Conservation (phyloP, 495 filamentous ascomycete genomes). For the Pseudevernia furfuracea region DNA sequence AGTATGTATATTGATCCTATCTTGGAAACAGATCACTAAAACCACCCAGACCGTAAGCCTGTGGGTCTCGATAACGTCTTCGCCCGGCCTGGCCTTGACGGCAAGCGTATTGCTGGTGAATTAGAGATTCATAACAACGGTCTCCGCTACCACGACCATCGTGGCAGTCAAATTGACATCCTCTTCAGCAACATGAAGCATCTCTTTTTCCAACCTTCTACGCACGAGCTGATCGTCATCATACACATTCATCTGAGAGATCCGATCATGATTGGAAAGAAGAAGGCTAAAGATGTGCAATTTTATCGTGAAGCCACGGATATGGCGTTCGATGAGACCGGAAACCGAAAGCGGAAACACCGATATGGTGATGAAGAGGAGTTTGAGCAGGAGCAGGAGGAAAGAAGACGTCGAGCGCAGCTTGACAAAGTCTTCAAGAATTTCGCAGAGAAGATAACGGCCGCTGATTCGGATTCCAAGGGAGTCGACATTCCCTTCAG, state of each 20-base stretch:
- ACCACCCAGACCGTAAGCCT: slow-evolving; percentile 66
- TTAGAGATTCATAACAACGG: slow-evolving; percentile 98
- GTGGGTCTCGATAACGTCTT: slow-evolving; percentile 82
- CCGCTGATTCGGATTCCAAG: slow-evolving; percentile 75
- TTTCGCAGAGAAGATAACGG: slow-evolving; percentile 95
- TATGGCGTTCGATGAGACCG: slow-evolving; percentile 98
- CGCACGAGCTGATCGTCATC: slow-evolving; percentile 92
- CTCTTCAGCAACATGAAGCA: slow-evolving; percentile 98
- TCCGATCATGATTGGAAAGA: slow-evolving; percentile 96
- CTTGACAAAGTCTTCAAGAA: slow-evolving; percentile 92
- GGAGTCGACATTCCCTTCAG: slow-evolving; percentile 89
- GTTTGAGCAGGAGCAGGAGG: slow-evolving; percentile 97
- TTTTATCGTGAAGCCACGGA: slow-evolving; percentile 98
- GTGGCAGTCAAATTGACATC: slow-evolving; percentile 60
- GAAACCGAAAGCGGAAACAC: slow-evolving; percentile 94
- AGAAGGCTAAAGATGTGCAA: slow-evolving; percentile 97
- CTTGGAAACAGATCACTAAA: slow-evolving; percentile 30
- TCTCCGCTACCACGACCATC: slow-evolving; percentile 82
- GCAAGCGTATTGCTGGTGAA: slow-evolving; percentile 89
- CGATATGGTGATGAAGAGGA: slow-evolving; percentile 99
- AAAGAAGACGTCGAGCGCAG: slow-evolving; percentile 78
- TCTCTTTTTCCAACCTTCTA: slow-evolving; percentile 96
- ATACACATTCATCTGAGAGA: slow-evolving; percentile 98
- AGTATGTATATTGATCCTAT: slow-evolving; percentile 45
- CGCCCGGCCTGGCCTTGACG: slow-evolving; percentile 87